A percentile compares a stretch with the other conserved stretches of the same genome.
phyloP scores from a whole-genome alignment of 352 stramenopile genomes.

The Phytophthora tubulina region DNA sequence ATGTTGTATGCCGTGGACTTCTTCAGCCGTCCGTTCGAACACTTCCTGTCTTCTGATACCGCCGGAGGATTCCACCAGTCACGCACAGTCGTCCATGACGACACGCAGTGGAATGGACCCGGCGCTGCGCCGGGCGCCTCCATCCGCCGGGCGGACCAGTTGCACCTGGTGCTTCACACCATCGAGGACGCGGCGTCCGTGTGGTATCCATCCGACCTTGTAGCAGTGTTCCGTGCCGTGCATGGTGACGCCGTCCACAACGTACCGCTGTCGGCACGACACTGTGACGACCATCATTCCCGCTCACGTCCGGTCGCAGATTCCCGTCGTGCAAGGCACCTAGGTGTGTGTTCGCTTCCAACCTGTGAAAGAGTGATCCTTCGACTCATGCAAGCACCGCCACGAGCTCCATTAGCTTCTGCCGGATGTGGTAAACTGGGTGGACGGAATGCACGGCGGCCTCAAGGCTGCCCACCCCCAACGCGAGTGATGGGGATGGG shows the following conservation, averaged over 20 bases:
- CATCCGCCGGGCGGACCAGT: neutral
- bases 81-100: neutral
- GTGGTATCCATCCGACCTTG: neutral
- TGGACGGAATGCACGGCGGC: too few species aligned
- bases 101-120: neutral
- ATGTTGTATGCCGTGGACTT: neutral
- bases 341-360: too few species aligned
- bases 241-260: neutral
- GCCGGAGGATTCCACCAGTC: neutral
- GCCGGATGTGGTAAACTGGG: too few species aligned
- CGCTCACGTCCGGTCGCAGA: too few species aligned
- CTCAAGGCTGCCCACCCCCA: too few species aligned
- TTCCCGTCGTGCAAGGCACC: too few species aligned
- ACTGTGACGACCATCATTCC: too few species aligned
- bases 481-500: too few species aligned
- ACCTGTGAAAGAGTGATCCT: too few species aligned
- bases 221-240: neutral
- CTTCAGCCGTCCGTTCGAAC: conserved; percentile 2
- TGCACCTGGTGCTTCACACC: neutral
- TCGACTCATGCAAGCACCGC: too few species aligned
- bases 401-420: too few species aligned
- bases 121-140: neutral
- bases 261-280: too few species aligned
- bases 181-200: neutral
- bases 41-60: conserved; percentile 8